Evolutionary conservation across 1,284 basidiomycete species (phyloP).

Genomic region (Apiotrichum sp.): DNA sequence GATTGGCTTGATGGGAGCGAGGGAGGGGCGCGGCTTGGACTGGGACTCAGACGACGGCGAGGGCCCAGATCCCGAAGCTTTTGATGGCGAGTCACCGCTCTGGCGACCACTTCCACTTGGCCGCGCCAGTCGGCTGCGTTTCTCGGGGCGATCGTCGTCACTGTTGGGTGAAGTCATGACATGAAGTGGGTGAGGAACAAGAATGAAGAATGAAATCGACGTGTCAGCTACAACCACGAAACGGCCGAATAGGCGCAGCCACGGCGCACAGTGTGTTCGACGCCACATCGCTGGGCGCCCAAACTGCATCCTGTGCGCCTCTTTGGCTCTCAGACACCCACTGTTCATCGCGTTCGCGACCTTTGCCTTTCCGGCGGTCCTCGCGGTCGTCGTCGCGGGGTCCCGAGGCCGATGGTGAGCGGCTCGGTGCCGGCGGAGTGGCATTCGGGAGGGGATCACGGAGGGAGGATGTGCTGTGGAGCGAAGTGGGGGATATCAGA

Average conservation of each 20-base stretch:
- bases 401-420: slow-evolving; percentile 15
- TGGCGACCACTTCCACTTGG: slow-evolving; percentile 3
- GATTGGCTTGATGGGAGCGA: slow-evolving; percentile 38
- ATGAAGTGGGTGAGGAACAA: too few relatives aligned
- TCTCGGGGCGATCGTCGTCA: slow-evolving; percentile 17
- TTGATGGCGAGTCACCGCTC: slow-evolving; percentile 16
- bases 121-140: slow-evolving; percentile 9
- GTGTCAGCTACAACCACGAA: too few relatives aligned
- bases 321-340: slow-evolving; percentile 3
- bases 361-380: slow-evolving; percentile 17
- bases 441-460: slow-evolving; percentile 28
- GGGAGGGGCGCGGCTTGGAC: slow-evolving; percentile 5
- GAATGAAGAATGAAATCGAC: neutral
- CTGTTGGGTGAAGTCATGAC: neutral
- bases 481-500: neutral
- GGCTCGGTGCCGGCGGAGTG: slow-evolving; percentile 22
- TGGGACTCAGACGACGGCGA: slow-evolving; percentile 4
- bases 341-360: slow-evolving; percentile 16
- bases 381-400: slow-evolving; percentile 10
- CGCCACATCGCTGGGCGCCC: too few relatives aligned
- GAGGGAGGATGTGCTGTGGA: slow-evolving; percentile 29
- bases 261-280: too few relatives aligned
- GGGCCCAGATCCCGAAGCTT: neutral
- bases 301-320: too few relatives aligned
- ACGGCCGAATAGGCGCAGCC: too few relatives aligned